Evolutionary conservation across 176 grass and related monocot genomes (phyloP).

Genomic region (Oryza glumipatula): DNA sequence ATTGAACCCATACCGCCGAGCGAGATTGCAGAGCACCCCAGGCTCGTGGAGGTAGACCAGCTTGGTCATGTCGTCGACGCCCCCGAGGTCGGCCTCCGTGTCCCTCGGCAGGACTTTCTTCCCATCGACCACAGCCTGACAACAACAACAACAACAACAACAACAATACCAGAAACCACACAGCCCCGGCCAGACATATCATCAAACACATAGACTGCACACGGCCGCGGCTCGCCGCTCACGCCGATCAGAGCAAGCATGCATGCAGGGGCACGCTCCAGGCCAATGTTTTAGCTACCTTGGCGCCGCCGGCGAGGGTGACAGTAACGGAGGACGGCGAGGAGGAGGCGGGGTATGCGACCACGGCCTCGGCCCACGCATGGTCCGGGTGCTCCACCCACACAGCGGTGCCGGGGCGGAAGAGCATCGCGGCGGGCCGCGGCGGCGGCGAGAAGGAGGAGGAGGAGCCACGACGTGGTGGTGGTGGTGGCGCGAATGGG

Average conservation of each 20-base stretch:
- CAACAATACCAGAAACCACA: background rate
- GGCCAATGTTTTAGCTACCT: conserved; percentile 28
- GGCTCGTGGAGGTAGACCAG: conserved; percentile 78
- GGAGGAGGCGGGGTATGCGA: conserved; percentile 38
- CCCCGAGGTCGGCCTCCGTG: conserved; percentile 63
- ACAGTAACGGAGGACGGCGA: conserved; percentile 35
- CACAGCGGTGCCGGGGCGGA: conserved; percentile 54
- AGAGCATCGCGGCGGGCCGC: conserved; percentile 21
- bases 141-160: background rate
- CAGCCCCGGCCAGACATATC: background rate
- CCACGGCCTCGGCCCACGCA: conserved; percentile 68
- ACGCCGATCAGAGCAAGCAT: background rate
- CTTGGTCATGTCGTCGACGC: conserved; percentile 90
- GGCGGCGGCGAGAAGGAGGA: background rate
- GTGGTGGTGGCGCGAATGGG: conserved; percentile 17
- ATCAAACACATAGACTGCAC: conserved; percentile 24
- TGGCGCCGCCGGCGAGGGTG: conserved; percentile 43
- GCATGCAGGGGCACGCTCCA: background rate
- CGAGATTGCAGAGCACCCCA: conserved; percentile 74
- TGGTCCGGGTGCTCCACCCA: conserved; percentile 68
- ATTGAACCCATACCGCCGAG: conserved; percentile 64
- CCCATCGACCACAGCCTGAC: conserved; percentile 25
- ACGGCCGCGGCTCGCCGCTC: background rate
- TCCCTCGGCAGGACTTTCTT: conserved; percentile 60
- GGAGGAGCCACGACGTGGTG: background rate